Conservation (phyloP, 441 rosid species). For the Pelargonium fulgidum region DNA sequence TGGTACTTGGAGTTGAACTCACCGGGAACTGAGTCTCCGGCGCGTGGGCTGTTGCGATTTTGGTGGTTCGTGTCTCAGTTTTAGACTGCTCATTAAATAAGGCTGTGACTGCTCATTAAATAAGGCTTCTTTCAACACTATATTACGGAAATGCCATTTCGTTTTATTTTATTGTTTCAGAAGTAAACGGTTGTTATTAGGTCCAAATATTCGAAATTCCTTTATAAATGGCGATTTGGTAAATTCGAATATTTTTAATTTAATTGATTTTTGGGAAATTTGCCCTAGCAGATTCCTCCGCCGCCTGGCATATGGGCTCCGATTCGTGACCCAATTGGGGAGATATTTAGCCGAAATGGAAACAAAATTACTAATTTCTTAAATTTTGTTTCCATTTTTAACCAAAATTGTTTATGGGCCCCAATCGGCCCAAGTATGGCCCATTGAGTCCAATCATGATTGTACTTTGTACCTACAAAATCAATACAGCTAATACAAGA, state of each 20-base stretch:
- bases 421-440: background rate
- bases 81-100: constrained; percentile 10
- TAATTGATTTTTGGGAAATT: background rate
- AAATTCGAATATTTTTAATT: background rate
- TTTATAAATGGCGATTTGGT: background rate
- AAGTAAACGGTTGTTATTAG: constrained; percentile 23
- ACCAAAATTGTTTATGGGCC: background rate
- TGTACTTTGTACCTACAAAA: background rate
- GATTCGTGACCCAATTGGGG: background rate
- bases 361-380: too few species aligned
- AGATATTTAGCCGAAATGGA: background rate
- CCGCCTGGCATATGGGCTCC: too few species aligned
- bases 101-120: too few species aligned
- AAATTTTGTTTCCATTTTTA: background rate
- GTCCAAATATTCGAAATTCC: background rate
- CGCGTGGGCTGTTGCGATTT: constrained; percentile 12
- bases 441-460: background rate
- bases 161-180: background rate
- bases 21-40: constrained; percentile 27
- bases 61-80: constrained; percentile 12
- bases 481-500: constrained; percentile 4
- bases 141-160: constrained; percentile 26
- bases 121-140: background rate
- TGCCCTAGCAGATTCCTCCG: background rate
- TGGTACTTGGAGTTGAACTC: background rate